These are phyloP conservation scores for Cynara cardunculus DNA, from an alignment of 129 eudicot genomes.

Conservation along the genomic window DNA sequence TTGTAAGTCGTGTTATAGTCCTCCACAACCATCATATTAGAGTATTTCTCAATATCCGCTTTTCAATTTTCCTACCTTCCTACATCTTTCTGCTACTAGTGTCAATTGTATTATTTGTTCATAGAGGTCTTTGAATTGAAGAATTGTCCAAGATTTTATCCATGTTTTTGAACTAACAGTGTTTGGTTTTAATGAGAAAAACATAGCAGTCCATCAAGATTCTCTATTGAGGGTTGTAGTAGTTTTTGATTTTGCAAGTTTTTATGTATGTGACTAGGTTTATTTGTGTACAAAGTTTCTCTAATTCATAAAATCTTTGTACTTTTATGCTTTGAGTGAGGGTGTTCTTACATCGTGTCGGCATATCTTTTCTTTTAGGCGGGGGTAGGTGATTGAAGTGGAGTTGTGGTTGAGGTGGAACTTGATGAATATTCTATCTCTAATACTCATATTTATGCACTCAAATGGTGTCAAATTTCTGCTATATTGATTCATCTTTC, in stretches of 20 bases:
- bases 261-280: neutral
- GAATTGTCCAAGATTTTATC: neutral
- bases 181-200: too few relatives aligned
- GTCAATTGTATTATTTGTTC: neutral
- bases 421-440: neutral
- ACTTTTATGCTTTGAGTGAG: neutral
- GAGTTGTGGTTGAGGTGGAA: neutral
- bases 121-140: neutral
- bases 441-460: neutral
- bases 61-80: too few relatives aligned
- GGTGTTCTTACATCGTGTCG: neutral
- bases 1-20: too few relatives aligned
- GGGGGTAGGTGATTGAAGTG: neutral
- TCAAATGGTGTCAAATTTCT: neutral
- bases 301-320: neutral
- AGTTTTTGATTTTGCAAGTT: neutral
- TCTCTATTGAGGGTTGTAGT: neutral
- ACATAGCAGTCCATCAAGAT: too few relatives aligned
- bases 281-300: neutral
- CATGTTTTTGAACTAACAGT: too few relatives aligned
- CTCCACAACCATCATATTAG: too few relatives aligned
- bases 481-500: neutral
- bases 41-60: too few relatives aligned
- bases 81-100: too few relatives aligned
- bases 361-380: neutral